These are phyloP conservation scores for Russula virescens DNA, from an alignment of 768 basidiomycete genomes.

Conservation along the genomic window DNA sequence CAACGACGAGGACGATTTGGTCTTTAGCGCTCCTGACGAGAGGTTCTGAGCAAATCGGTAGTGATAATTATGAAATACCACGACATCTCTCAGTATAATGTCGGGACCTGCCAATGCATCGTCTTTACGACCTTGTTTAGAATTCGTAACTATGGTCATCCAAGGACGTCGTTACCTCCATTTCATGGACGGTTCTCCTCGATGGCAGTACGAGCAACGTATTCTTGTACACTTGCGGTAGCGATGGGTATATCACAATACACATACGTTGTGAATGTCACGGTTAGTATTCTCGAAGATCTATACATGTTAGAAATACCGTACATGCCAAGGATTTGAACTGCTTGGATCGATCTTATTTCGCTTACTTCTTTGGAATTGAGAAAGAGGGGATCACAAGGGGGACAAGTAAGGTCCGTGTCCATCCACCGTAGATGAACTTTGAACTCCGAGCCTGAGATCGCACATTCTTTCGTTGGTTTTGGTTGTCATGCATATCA, in stretches of 20 bases:
- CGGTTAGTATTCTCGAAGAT: too few relatives aligned
- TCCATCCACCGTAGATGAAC: background rate
- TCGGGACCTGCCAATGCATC: background rate
- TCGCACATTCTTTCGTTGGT: too few relatives aligned
- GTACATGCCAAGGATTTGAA: background rate
- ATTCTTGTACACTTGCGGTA: too few relatives aligned
- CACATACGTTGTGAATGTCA: too few relatives aligned
- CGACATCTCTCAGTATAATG: background rate
- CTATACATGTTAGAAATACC: too few relatives aligned
- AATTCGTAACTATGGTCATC: background rate
- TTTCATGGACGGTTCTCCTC: background rate
- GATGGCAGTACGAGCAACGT: too few relatives aligned
- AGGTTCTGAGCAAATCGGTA: background rate
- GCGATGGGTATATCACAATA: too few relatives aligned
- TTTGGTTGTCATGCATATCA: too few relatives aligned
- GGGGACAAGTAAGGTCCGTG: background rate
- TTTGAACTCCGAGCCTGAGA: too few relatives aligned
- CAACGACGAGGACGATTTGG: conserved; percentile 22
- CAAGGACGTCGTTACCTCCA: background rate
- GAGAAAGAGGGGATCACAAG: background rate
- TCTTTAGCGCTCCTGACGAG: conserved; percentile 12
- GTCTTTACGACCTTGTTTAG: background rate
- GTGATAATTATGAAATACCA: background rate
- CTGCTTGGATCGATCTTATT: background rate
- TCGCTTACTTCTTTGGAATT: background rate